Base-by-base conservation (phyloP, 768 basidiomycete genomes). In the Harrya chromipes region DNA sequence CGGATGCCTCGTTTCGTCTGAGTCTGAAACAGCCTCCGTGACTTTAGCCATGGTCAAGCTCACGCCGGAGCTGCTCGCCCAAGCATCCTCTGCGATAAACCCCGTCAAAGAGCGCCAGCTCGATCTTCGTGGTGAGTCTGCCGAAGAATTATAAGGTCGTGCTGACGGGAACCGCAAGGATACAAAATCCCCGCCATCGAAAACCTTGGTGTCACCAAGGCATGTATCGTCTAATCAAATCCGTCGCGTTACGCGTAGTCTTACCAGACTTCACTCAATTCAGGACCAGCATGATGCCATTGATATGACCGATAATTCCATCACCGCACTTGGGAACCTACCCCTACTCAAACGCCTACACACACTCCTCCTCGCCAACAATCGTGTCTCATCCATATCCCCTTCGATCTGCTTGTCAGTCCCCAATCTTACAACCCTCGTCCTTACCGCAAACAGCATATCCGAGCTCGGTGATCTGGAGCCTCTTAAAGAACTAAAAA, bases 111-210 rank as follows among this genome's bases (percentile, higher is more conserved):
- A 95, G 68, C 83, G 93, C 46, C 87, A 94, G 72, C 81, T 95
- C 39, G 93, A 95, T 68, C 83, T 95, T 44, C 77, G 93, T 79
- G 93, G 92, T 89, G 63, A 50, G 78, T 58, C 17, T 17, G 21
- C 20, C 46, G 65, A 36, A 39, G 56, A 58, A 8, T 17, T 58
- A 52, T 16, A 23, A 33, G 26, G 23, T 13, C 50, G 24, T 23
- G 38, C 54, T 69, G 43, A 68, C 46, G 36, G 33, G 14, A 29
- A 31, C 43, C 45, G 57, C 61, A 58, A 94, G 91, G 92, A 50
- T 87, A 88, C 74, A 93, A 91, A 81, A 94, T 94, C 58, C 92
- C 93, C 46, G 82, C 88, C 48, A 95, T 95, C 66, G 93, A 95
- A 85, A 95, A 95, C 78, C 79, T 95, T 58, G 93, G 92, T 77